phyloP scores from a whole-genome alignment of 257 asterid species.

The Solanum peruvianum region DNA sequence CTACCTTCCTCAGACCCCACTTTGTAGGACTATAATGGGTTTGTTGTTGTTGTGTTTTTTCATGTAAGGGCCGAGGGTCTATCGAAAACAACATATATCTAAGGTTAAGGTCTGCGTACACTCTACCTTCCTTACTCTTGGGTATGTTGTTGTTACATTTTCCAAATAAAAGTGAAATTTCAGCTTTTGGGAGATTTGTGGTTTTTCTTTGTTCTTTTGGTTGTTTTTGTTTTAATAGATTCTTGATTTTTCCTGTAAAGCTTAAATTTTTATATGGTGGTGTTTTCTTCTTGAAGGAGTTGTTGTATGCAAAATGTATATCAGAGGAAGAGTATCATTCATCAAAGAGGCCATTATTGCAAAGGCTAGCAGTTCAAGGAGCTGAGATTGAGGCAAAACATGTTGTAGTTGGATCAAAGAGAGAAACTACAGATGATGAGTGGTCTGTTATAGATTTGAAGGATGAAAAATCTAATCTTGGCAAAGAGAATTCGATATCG shows the following conservation, averaged over 20 bases:
- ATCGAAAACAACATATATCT: not conserved
- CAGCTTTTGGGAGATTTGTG: not conserved
- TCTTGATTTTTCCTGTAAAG: not conserved
- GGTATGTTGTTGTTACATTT: not conserved
- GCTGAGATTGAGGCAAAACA: constrained; percentile 81
- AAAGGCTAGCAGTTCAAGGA: constrained; percentile 85
- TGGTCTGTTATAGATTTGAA: constrained; percentile 67
- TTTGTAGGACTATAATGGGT: not conserved
- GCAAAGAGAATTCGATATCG: constrained; percentile 6
- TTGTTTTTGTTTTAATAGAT: not conserved
- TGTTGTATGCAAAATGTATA: constrained; percentile 70
- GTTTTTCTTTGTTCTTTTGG: not conserved
- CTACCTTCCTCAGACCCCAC: not conserved
- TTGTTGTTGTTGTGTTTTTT: not conserved
- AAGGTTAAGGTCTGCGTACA: not conserved
- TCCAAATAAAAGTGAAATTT: not conserved
- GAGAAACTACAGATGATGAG: constrained; percentile 33
- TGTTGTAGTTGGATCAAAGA: constrained; percentile 35
- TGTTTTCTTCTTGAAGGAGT: constrained; percentile 33
- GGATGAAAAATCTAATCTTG: constrained; percentile 26
- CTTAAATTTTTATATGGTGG: not conserved
- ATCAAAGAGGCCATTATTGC: constrained; percentile 80
- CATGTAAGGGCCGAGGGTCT: not conserved
- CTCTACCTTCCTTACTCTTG: not conserved
- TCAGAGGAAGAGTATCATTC: constrained; percentile 80